These are phyloP conservation scores for Globisporangium acanthophoron DNA, from an alignment of 352 stramenopile genomes.

Conservation along the genomic window DNA sequence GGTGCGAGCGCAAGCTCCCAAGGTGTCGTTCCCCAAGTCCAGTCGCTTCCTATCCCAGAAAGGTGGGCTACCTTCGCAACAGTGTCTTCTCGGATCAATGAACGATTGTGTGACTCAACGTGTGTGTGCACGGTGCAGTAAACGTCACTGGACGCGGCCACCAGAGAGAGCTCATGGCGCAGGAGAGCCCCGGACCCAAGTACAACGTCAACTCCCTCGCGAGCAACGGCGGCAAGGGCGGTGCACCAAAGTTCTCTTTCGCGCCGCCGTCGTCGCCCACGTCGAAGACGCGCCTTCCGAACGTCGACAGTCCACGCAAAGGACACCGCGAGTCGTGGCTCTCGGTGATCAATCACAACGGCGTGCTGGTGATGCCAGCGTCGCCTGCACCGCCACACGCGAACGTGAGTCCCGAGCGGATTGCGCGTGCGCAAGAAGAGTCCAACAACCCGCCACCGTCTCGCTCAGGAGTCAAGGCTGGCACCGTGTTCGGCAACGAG, in stretches of 20 bases:
- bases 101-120: too few species aligned
- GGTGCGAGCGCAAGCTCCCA: conserved; percentile 53
- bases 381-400: conserved; percentile 21
- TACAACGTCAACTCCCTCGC: conserved; percentile 68
- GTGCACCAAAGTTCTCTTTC: conserved; percentile 59
- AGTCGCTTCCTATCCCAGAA: conserved; percentile 77
- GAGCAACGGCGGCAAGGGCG: conserved; percentile 47
- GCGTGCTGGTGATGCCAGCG: conserved; percentile 66
- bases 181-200: conserved; percentile 75
- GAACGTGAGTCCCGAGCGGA: conserved; percentile 13
- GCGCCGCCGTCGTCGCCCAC: conserved; percentile 41
- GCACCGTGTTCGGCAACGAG: conserved; percentile 68
- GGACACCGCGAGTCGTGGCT: conserved; percentile 77
- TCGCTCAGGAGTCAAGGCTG: conserved; percentile 18
- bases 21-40: conserved; percentile 76
- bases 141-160: conserved; percentile 58
- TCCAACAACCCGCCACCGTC: conserved; percentile 17
- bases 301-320: conserved; percentile 42
- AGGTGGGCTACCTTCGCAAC: conserved; percentile 25
- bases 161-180: conserved; percentile 69
- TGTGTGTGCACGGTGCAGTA: conserved; percentile 23
- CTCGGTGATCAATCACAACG: conserved; percentile 78
- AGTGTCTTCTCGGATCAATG: too few species aligned
- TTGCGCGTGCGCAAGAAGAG: conserved; percentile 11
- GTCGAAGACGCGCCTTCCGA: conserved; percentile 45